phyloP scores from a whole-genome alignment of 73 alveolate species.

The Blepharisma japonicum region DNA sequence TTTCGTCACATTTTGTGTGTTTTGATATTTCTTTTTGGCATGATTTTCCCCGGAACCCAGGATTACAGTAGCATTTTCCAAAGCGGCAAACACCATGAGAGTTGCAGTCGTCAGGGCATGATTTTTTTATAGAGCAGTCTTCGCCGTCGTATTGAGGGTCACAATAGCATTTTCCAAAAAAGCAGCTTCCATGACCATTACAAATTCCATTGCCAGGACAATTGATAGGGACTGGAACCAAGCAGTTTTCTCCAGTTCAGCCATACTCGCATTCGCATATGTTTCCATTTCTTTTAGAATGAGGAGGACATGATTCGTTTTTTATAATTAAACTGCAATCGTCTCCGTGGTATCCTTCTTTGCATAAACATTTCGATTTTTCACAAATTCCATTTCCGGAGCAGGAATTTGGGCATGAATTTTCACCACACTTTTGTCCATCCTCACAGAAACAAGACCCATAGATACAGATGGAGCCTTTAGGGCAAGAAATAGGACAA shows the following conservation, averaged over 20 bases:
- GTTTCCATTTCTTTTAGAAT: too few relatives aligned
- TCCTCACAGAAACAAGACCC: neutral
- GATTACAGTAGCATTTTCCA: slow-evolving; percentile 12
- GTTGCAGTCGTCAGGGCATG: slow-evolving; percentile 21
- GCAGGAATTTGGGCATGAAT: too few relatives aligned
- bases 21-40: neutral
- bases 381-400: too few relatives aligned
- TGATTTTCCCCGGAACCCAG: neutral
- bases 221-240: too few relatives aligned
- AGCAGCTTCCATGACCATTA: slow-evolving; percentile 12
- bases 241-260: too few relatives aligned
- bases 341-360: too few relatives aligned
- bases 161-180: slow-evolving; percentile 10
- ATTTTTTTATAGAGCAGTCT: neutral
- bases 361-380: too few relatives aligned
- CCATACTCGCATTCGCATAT: too few relatives aligned
- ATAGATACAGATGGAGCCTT: neutral
- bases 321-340: too few relatives aligned
- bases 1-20: neutral
- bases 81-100: neutral
- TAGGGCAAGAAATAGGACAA: neutral
- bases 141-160: slow-evolving; percentile 20
- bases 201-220: neutral
- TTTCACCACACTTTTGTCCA: too few relatives aligned
- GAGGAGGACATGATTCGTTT: too few relatives aligned